phyloP scores from a whole-genome alignment of 345 rosid genomes.

The Isatis tinctoria region DNA sequence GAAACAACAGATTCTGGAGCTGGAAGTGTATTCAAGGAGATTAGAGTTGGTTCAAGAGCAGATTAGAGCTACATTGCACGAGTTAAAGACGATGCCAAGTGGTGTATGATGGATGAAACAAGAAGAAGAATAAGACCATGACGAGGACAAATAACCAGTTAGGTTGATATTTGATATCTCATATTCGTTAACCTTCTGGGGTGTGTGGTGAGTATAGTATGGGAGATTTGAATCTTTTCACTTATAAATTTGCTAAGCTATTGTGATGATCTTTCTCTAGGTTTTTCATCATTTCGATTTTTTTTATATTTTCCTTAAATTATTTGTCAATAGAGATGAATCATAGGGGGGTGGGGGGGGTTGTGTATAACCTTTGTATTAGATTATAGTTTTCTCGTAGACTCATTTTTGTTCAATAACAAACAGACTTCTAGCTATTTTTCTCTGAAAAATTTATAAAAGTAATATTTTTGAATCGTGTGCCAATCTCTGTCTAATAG shows the following conservation, averaged over 20 bases:
- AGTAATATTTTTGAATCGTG: not conserved
- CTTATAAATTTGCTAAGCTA: constrained; percentile 18
- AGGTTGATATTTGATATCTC: constrained; percentile 17
- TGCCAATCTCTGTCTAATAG: not conserved
- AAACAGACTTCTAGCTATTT: constrained; percentile 17
- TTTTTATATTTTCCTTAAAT: not conserved
- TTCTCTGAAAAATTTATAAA: not conserved
- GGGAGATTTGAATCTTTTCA: constrained; percentile 21
- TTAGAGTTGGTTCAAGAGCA: constrained; percentile 92
- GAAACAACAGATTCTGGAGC: constrained; percentile 90
- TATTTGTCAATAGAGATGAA: constrained; percentile 34
- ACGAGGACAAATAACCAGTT: constrained; percentile 16
- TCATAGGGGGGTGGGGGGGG: constrained; percentile 8
- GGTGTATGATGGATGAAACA: constrained; percentile 44
- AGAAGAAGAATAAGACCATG: constrained; percentile 11
- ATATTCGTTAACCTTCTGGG: constrained; percentile 23
- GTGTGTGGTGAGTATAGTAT: constrained; percentile 33
- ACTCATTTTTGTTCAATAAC: constrained; percentile 24
- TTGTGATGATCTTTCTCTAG: constrained; percentile 29
- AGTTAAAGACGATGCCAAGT: constrained; percentile 43
- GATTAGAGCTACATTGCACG: constrained; percentile 70
- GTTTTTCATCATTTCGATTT: constrained; percentile 6
- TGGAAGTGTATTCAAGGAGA: constrained; percentile 87
- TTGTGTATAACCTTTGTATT: constrained; percentile 33
- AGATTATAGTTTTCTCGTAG: constrained; percentile 22